Percentiles rank a stretch among this genome's conserved stretches.
Evolutionary conservation across 2,329 filamentous ascomycete species (phyloP).

Genomic region (Penicillium digitatum): DNA sequence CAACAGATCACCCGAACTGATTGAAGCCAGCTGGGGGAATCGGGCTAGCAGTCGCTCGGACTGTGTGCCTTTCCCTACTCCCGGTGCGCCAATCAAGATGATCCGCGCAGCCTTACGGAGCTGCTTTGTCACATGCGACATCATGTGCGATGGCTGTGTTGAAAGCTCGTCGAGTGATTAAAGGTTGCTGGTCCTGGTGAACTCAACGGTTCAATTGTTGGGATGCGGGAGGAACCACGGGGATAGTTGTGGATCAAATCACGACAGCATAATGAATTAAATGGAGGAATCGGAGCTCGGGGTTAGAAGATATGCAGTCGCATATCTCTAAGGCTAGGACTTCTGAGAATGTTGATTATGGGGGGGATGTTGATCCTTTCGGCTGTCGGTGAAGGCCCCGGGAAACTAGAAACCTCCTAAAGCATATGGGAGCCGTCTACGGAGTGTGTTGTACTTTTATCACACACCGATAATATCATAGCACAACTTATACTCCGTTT

Average conservation of each 20-base stretch:
- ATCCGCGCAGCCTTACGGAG: constrained; percentile 80
- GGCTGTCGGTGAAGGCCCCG: constrained; percentile 34
- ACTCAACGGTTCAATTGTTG: constrained; percentile 2
- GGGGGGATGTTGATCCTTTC: constrained; percentile 30
- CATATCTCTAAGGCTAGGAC: constrained; percentile 1
- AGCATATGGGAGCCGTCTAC: background rate
- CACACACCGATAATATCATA: too few relatives aligned
- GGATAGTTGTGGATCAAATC: background rate
- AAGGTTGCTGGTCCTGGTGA: constrained; percentile 1
- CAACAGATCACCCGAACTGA: constrained; percentile 90
- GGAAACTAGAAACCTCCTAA: background rate
- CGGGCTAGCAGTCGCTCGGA: constrained; percentile 79
- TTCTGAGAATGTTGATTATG: constrained; percentile 21
- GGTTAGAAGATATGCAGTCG: constrained; percentile 4
- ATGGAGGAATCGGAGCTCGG: constrained; percentile 4
- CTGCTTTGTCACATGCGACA: constrained; percentile 44
- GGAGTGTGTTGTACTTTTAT: too few relatives aligned
- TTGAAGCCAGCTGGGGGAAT: constrained; percentile 83
- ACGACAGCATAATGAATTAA: constrained; percentile 5
- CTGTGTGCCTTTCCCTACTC: constrained; percentile 95
- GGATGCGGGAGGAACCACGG: constrained; percentile 1
- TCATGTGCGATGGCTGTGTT: constrained; percentile 9
- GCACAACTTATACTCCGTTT: too few relatives aligned
- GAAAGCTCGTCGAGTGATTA: background rate
- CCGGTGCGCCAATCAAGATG: constrained; percentile 92